These are phyloP conservation scores for Penicillium sp. DNA, from an alignment of 2,329 filamentous ascomycete genomes.

Conservation along the genomic window DNA sequence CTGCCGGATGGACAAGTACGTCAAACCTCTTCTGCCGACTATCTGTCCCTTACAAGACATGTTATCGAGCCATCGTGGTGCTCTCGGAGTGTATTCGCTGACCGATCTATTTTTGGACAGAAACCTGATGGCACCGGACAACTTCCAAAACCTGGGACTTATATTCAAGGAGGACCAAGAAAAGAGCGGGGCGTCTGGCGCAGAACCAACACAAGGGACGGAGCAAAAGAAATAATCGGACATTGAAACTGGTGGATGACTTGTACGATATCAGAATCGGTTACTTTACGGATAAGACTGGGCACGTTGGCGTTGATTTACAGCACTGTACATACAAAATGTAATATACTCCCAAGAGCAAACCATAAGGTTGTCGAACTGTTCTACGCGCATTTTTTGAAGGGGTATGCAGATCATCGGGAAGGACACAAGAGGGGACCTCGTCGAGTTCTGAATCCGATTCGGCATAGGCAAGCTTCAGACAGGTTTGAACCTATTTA, in stretches of 20 bases:
- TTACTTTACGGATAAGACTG: neutral
- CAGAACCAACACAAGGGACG: constrained; percentile 3
- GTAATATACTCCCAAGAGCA: constrained; percentile 4
- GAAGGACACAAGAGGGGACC: too few species aligned
- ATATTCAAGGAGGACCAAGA: constrained; percentile 45
- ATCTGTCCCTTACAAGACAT: too few species aligned
- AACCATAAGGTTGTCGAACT: neutral
- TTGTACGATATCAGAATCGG: constrained; percentile 19
- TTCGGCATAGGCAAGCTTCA: too few species aligned
- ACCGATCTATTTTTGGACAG: constrained; percentile 41
- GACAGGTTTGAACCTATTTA: too few species aligned
- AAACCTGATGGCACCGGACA: constrained; percentile 92
- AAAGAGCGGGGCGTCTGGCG: constrained; percentile 8
- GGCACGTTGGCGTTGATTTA: constrained; percentile 13
- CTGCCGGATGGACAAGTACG: constrained; percentile 92
- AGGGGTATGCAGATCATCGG: too few species aligned
- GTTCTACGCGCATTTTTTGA: too few species aligned
- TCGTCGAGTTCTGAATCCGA: too few species aligned
- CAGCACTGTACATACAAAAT: constrained; percentile 21
- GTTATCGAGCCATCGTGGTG: neutral
- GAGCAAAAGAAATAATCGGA: constrained; percentile 13
- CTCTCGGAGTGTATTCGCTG: neutral
- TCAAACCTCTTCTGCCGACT: constrained; percentile 15
- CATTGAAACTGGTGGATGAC: constrained; percentile 1
- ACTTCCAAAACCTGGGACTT: constrained; percentile 91